These are phyloP conservation scores for Colletotrichum chlorophyti DNA, from an alignment of 2,329 filamentous ascomycete species.

Conservation along the genomic window DNA sequence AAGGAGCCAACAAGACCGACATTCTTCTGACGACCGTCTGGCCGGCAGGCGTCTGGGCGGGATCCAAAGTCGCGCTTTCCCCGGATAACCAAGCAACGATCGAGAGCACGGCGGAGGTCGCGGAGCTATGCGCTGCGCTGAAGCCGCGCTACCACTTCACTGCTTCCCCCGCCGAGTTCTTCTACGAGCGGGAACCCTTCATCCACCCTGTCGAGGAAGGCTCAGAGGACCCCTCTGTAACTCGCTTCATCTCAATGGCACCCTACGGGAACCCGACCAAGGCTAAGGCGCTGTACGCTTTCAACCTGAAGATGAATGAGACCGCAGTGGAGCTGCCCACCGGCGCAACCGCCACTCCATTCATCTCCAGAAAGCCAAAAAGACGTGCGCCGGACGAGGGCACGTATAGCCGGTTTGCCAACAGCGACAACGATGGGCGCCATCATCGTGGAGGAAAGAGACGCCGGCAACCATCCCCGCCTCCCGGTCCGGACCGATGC, in stretches of 20 bases:
- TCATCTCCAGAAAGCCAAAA: constrained; percentile 56
- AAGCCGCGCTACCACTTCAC: constrained; percentile 95
- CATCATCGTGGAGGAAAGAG: constrained; percentile 49
- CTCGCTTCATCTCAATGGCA: constrained; percentile 90
- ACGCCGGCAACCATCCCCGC: constrained; percentile 58
- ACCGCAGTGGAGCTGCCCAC: constrained; percentile 65
- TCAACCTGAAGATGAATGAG: constrained; percentile 72
- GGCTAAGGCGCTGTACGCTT: constrained; percentile 83
- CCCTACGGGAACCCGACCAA: constrained; percentile 78
- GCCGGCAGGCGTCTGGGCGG: constrained; percentile 75
- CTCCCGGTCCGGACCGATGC: constrained; percentile 78
- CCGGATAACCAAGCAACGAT: constrained; percentile 59
- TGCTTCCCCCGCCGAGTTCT: constrained; percentile 67
- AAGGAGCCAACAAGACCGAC: constrained; percentile 80
- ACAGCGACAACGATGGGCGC: constrained; percentile 48
- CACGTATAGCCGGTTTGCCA: constrained; percentile 61
- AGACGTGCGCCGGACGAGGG: constrained; percentile 64
- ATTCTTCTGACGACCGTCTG: constrained; percentile 88
- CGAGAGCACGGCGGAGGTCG: constrained; percentile 68
- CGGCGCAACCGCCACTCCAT: constrained; percentile 80
- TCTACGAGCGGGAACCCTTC: constrained; percentile 94
- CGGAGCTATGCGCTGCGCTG: constrained; percentile 78
- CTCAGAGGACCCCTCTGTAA: constrained; percentile 65
- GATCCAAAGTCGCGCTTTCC: constrained; percentile 69
- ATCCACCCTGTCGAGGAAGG: constrained; percentile 66